phyloP scores from a whole-genome alignment of 805 yeast species.

The Nematodospora valgi region DNA sequence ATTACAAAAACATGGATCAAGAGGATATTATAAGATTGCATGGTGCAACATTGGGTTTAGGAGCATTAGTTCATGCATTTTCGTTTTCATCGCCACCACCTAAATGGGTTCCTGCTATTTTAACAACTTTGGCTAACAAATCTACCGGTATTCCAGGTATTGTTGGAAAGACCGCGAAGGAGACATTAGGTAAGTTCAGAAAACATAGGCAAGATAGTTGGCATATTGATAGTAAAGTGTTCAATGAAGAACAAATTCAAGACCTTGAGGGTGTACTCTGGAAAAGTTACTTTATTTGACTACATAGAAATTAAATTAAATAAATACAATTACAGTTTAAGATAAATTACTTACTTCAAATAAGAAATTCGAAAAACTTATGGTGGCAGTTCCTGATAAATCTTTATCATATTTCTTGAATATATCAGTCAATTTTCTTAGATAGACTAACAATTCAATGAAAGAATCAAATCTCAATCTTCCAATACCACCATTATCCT shows the following conservation, averaged over 20 bases:
- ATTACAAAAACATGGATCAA: conserved; percentile 29
- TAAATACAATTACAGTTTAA: conserved; percentile 9
- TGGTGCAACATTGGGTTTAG: conserved; percentile 85
- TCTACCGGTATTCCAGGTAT: conserved; percentile 72
- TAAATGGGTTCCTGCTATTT: conserved; percentile 73
- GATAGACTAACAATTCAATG: conserved; percentile 75
- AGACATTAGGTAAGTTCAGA: conserved; percentile 76
- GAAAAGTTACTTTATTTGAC: conserved; percentile 85
- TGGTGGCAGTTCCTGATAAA: conserved; percentile 68
- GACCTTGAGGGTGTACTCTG: conserved; percentile 92
- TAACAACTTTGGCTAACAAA: conserved; percentile 66
- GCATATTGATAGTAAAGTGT: conserved; percentile 80
- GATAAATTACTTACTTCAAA: conserved; percentile 45
- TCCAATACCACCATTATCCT: conserved; percentile 28
- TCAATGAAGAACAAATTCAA: conserved; percentile 75
- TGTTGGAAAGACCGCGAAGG: conserved; percentile 81
- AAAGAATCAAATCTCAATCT: conserved; percentile 73
- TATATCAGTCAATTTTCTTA: conserved; percentile 71
- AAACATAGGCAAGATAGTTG: conserved; percentile 93
- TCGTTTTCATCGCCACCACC: conserved; percentile 94
- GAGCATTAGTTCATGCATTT: conserved; percentile 84
- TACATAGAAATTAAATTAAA: not conserved
- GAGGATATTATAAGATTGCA: conserved; percentile 55
- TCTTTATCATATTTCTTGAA: conserved; percentile 76
- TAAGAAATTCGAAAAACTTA: conserved; percentile 63